Base-by-base conservation (phyloP, 768 basidiomycete genomes). In the Xerocomus brunneocitrinus region DNA sequence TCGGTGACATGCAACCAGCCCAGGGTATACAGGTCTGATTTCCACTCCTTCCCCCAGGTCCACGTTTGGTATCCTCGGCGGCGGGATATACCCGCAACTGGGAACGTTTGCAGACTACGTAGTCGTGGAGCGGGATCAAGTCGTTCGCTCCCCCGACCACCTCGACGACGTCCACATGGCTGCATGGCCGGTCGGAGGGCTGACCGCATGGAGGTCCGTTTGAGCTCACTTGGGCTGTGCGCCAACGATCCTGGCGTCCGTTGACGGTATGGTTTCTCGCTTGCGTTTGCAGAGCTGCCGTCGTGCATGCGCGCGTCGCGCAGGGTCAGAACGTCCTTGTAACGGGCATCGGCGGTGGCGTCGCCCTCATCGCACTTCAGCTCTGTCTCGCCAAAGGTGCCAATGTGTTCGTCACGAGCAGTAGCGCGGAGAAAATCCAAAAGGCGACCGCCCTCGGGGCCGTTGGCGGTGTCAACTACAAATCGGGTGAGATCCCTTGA, bases 291-390 rank as follows among this genome's bases (percentile, higher is more conserved):
- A 90, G 89, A 64, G 87, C 86, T 1, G 73, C 78, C 3, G 71
- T 83, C 16, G 76, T 90, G 24, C 83, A 91, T 57, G 90, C 81
- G 0, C 67, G 75, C 4, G 83, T 91, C 13, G 55, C 79, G 48
- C 61, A 70, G 13, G 88, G 83, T 7, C 81, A 91, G 34, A 86
- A 85, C 49, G 76, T 94, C 38, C 79, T 93, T 42, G 85, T 94
- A 54, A 89, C 88, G 0, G 89, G 89, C 16, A 81, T 88, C 41
- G 89, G 90, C 24, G 91, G 91, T 19, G 91, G 91, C 12, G 91
- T 94, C 36, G 91, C 91, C 0, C 74, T 93, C 28, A 60, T 82
- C 38, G 84, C 87, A 0, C 69, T 92, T 55, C 90, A 94, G 66
- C 68, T 92, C 8, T 87, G 83, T 64, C 61, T 91, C 4, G 89